These are phyloP conservation scores for Micractinium conductrix DNA, from an alignment of 139 green algal species.

Conservation along the genomic window DNA sequence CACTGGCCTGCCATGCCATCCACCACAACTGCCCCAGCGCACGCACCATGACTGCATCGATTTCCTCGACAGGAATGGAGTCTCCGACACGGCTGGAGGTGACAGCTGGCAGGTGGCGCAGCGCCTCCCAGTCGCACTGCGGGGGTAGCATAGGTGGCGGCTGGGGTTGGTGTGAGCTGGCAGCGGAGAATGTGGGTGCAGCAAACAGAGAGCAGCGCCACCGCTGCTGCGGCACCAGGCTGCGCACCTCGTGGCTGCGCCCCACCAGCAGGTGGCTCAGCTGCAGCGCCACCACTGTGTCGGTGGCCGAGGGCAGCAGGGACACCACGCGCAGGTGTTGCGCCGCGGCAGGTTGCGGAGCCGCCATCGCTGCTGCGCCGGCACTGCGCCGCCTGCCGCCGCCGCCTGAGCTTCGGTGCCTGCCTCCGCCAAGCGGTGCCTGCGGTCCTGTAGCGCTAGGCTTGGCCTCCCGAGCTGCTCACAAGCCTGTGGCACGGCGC, in stretches of 20 bases:
- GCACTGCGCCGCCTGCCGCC: background rate
- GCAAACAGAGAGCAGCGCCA: background rate
- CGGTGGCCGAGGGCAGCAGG: constrained; percentile 63
- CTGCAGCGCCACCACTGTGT: constrained; percentile 51
- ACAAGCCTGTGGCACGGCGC: no score
- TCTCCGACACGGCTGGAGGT: constrained; percentile 51
- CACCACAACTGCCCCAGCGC: constrained; percentile 14
- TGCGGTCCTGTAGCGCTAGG: no score
- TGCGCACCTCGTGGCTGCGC: constrained; percentile 48
- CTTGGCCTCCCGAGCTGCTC: no score
- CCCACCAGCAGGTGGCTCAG: constrained; percentile 42
- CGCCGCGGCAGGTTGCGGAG: background rate
- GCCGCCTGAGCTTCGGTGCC: no score
- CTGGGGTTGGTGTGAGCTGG: no score
- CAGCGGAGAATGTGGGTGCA: no score
- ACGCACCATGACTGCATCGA: constrained; percentile 35
- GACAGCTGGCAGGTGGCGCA: constrained; percentile 35
- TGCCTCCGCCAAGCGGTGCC: no score
- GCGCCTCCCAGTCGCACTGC: constrained; percentile 58
- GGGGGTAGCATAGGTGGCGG: no score
- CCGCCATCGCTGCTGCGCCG: background rate
- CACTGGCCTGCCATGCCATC: no score
- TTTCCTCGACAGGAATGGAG: constrained; percentile 36
- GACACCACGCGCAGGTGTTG: constrained; percentile 52
- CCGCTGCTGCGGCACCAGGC: no score